These are phyloP conservation scores for Picocystis sp. DNA, from an alignment of 163 green algal species.

Conservation along the genomic window DNA sequence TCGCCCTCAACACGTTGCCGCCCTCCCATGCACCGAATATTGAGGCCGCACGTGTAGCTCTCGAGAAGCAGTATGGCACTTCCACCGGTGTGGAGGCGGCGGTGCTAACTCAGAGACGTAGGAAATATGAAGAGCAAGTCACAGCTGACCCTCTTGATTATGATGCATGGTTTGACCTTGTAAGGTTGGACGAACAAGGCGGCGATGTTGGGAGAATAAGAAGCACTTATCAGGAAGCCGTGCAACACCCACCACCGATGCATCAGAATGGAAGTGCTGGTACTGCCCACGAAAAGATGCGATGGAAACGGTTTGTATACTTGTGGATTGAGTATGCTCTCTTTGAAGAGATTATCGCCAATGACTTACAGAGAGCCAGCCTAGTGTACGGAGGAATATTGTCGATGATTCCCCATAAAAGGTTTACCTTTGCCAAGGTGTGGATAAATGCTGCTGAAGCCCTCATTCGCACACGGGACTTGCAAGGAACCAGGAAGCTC, in stretches of 20 bases:
- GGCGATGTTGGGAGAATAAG: constrained; percentile 49
- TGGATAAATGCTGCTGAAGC: constrained; percentile 87
- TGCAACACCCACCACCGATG: not conserved
- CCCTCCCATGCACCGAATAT: constrained; percentile 18
- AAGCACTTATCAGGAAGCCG: constrained; percentile 13
- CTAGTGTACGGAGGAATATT: constrained; percentile 67
- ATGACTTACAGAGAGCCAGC: constrained; percentile 55
- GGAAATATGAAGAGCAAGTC: constrained; percentile 86
- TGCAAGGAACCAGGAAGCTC: constrained; percentile 57
- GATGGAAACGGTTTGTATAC: constrained; percentile 96
- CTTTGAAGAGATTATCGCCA: constrained; percentile 86
- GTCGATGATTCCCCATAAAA: constrained; percentile 74
- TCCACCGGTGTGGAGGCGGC: constrained; percentile 66
- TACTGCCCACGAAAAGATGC: constrained; percentile 75
- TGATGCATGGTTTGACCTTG: constrained; percentile 97
- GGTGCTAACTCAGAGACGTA: constrained; percentile 1
- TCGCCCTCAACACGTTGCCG: too few species aligned
- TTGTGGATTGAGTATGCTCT: constrained; percentile 91
- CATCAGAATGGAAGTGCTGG: not conserved
- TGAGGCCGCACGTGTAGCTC: constrained; percentile 67
- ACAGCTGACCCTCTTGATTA: constrained; percentile 71
- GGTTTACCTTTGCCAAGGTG: constrained; percentile 90
- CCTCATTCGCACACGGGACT: constrained; percentile 46
- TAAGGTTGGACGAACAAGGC: constrained; percentile 70
- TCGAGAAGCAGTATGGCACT: constrained; percentile 95